Percentiles rank a stretch among this genome's conserved stretches.
Conservation (phyloP, 2,329 filamentous ascomycete genomes). For the Fonsecaea monophora region DNA sequence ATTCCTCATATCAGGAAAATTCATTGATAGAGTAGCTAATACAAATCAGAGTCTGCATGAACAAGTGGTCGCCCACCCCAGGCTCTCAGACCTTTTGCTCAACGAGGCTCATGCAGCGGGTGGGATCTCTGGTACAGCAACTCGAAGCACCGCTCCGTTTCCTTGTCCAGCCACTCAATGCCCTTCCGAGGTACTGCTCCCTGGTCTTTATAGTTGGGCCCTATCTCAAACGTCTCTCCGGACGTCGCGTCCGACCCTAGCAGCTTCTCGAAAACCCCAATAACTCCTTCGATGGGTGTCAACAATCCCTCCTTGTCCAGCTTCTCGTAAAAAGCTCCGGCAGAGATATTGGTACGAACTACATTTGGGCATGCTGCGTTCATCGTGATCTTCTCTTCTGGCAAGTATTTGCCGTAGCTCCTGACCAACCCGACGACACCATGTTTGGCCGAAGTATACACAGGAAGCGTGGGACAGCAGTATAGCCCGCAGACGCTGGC, state of each 20-base stretch:
- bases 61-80: neutral
- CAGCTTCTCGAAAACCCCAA: slow-evolving; percentile 51
- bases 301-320: slow-evolving; percentile 46
- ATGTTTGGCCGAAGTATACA: slow-evolving; percentile 48
- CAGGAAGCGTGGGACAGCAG: slow-evolving; percentile 50
- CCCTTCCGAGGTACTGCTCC: slow-evolving; percentile 31
- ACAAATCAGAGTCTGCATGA: neutral
- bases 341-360: slow-evolving; percentile 50
- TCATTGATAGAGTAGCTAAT: neutral
- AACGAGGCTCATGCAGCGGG: slow-evolving; percentile 34
- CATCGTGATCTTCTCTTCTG: slow-evolving; percentile 50
- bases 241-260: slow-evolving; percentile 46
- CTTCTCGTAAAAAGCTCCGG: slow-evolving; percentile 47
- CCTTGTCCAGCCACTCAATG: slow-evolving; percentile 33
- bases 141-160: slow-evolving; percentile 30
- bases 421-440: slow-evolving; percentile 39
- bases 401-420: slow-evolving; percentile 51
- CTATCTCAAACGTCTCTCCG: slow-evolving; percentile 52
- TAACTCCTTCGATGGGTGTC: slow-evolving; percentile 49
- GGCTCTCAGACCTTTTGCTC: neutral
- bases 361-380: slow-evolving; percentile 54
- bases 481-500: slow-evolving; percentile 55
- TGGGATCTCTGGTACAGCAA: slow-evolving; percentile 28
- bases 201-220: slow-evolving; percentile 44
- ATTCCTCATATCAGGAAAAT: neutral